A percentile compares a stretch with the other conserved stretches of the same genome.
Evolutionary conservation across 2,329 filamentous ascomycete genomes (phyloP).

Genomic region (Aspergillus fructus): DNA sequence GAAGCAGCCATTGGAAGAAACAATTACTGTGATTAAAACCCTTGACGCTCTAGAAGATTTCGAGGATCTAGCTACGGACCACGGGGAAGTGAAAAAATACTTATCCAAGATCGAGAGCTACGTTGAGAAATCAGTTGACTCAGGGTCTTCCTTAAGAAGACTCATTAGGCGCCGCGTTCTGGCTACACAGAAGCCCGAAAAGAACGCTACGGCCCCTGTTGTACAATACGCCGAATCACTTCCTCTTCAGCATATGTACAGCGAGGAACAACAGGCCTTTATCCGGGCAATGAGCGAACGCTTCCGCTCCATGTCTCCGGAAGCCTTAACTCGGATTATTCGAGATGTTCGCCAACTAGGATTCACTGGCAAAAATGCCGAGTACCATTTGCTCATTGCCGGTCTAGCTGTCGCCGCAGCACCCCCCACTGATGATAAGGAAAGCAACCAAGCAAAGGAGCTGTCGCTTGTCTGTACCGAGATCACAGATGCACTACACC

Average conservation of each 20-base stretch:
- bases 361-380: slow-evolving; percentile 28
- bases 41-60: slow-evolving; percentile 42
- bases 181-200: slow-evolving; percentile 28
- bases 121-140: slow-evolving; percentile 34
- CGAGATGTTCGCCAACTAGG: slow-evolving; percentile 31
- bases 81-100: slow-evolving; percentile 36
- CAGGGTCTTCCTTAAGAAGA: slow-evolving; percentile 26
- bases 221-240: slow-evolving; percentile 37
- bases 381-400: slow-evolving; percentile 35
- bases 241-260: slow-evolving; percentile 36
- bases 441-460: slow-evolving; percentile 34
- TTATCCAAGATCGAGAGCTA: slow-evolving; percentile 37
- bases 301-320: slow-evolving; percentile 33
- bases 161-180: slow-evolving; percentile 37
- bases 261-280: slow-evolving; percentile 38
- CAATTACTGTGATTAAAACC: slow-evolving; percentile 36
- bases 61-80: slow-evolving; percentile 35
- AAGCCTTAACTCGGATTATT: slow-evolving; percentile 31
- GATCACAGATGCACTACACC: slow-evolving; percentile 30
- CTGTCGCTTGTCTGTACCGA: slow-evolving; percentile 38
- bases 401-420: slow-evolving; percentile 37
- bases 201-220: slow-evolving; percentile 27
- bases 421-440: slow-evolving; percentile 38
- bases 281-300: slow-evolving; percentile 35
- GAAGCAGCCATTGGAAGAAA: slow-evolving; percentile 34